Evolutionary conservation across 106 monocot species (phyloP).

Genomic region (Iris macrosiphon): DNA sequence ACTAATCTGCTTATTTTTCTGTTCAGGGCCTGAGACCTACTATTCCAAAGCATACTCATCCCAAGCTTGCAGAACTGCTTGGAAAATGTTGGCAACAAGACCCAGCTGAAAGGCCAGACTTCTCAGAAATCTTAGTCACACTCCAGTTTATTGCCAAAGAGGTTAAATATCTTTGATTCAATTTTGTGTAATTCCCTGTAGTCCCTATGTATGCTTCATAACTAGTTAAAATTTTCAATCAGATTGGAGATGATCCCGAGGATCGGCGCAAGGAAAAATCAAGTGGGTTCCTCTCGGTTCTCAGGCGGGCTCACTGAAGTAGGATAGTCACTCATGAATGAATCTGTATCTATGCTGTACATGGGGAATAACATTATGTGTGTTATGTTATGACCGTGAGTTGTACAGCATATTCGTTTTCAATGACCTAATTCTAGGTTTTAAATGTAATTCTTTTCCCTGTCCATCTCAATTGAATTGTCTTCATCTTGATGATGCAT

Average conservation of each 20-base stretch:
- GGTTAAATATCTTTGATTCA: conserved; percentile 19
- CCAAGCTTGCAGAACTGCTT: conserved; percentile 59
- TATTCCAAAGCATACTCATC: conserved; percentile 60
- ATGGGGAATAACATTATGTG: no score
- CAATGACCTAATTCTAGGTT: no score
- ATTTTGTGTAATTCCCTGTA: neutral
- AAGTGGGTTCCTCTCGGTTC: conserved; percentile 47
- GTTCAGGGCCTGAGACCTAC: conserved; percentile 77
- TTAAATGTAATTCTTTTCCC: no score
- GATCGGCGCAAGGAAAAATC: conserved; percentile 43
- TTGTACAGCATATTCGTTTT: no score
- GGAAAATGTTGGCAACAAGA: conserved; percentile 90
- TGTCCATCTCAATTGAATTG: no score
- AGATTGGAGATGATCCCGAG: conserved; percentile 46
- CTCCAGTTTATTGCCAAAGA: conserved; percentile 50
- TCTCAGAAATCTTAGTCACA: conserved; percentile 65
- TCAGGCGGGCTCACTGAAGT: conserved; percentile 44
- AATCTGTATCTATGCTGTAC: no score
- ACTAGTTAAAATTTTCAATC: conserved; percentile 5
- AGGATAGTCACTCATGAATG: no score
- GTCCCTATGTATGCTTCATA: neutral
- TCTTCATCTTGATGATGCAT: no score
- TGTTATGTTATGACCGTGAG: no score
- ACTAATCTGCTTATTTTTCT: neutral
- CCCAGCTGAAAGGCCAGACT: conserved; percentile 69